Evolutionary conservation across 306 rosid genomes (phyloP).

Genomic region (Vigna mungo): DNA sequence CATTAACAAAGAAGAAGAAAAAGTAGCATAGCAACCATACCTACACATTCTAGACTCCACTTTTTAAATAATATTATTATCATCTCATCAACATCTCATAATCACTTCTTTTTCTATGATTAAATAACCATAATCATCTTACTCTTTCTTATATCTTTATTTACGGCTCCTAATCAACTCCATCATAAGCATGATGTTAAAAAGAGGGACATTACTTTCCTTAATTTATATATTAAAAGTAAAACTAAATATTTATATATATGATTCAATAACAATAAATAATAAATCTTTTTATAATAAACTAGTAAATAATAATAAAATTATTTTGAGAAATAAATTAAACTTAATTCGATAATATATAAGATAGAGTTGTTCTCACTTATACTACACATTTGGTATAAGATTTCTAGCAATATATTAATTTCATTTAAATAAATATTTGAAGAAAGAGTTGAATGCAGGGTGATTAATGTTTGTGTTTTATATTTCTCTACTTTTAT

Average conservation of each 20-base stretch:
- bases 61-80: conserved; percentile 6
- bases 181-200: neutral
- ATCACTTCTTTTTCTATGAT: neutral
- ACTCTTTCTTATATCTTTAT: neutral
- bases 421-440: neutral
- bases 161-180: neutral
- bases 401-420: no score
- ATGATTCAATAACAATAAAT: no score
- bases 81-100: neutral
- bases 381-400: no score
- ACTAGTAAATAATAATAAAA: no score
- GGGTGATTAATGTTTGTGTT: neutral
- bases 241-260: no score
- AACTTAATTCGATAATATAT: no score
- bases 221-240: neutral
- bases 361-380: no score
- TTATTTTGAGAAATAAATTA: no score
- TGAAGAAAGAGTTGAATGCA: neutral
- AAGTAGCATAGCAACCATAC: neutral
- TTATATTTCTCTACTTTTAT: neutral
- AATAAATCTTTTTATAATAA: no score
- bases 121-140: neutral
- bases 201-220: neutral
- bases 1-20: neutral
- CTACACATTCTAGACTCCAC: neutral